These are phyloP conservation scores for Lachancea sp. DNA, from an alignment of 805 yeast genomes.

Conservation along the genomic window DNA sequence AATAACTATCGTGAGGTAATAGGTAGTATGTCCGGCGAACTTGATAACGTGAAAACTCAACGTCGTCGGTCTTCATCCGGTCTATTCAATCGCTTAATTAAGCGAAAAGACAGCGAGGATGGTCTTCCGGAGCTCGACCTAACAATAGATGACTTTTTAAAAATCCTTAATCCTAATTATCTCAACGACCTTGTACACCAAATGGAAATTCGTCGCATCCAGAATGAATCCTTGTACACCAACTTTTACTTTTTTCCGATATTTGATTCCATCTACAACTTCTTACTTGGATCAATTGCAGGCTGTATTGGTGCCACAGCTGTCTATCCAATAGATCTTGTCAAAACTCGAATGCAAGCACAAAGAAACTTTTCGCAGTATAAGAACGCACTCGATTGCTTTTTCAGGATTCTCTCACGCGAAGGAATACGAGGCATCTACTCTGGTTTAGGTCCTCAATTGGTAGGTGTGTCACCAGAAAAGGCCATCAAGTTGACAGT, in stretches of 20 bases:
- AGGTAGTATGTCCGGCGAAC: slow-evolving; percentile 20
- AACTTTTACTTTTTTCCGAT: slow-evolving; percentile 49
- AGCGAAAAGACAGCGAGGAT: slow-evolving; percentile 12
- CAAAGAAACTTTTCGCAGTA: slow-evolving; percentile 70
- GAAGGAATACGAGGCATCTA: slow-evolving; percentile 86
- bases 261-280: slow-evolving; percentile 82
- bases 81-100: slow-evolving; percentile 17
- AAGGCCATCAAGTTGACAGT: slow-evolving; percentile 95
- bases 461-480: slow-evolving; percentile 97
- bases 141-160: slow-evolving; percentile 37
- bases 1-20: slow-evolving; percentile 24
- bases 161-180: slow-evolving; percentile 38
- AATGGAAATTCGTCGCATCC: slow-evolving; percentile 26
- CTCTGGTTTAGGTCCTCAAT: slow-evolving; percentile 89
- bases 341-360: slow-evolving; percentile 96
- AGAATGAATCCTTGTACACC: slow-evolving; percentile 27
- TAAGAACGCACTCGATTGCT: slow-evolving; percentile 80
- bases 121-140: slow-evolving; percentile 23
- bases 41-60: slow-evolving; percentile 6
- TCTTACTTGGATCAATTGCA: slow-evolving; percentile 86
- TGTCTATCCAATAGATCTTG: slow-evolving; percentile 93
- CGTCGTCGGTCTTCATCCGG: slow-evolving; percentile 9
- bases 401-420: slow-evolving; percentile 60
- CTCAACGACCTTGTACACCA: slow-evolving; percentile 32
- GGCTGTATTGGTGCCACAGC: slow-evolving; percentile 98